Conservation (phyloP, 139 green algal genomes). For the Coelastrella sp. region DNA sequence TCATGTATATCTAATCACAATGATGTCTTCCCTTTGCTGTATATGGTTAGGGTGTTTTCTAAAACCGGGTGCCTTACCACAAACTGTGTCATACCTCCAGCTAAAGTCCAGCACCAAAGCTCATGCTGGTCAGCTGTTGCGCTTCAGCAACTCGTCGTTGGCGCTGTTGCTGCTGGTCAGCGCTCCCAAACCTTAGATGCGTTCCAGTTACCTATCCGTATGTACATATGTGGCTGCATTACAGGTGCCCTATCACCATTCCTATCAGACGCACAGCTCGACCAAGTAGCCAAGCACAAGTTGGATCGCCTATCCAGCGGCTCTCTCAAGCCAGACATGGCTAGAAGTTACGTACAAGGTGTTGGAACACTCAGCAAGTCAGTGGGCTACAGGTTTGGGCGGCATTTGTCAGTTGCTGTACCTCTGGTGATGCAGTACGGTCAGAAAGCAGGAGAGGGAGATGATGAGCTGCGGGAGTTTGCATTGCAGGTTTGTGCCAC, state of each 20-base stretch:
- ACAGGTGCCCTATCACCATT: conserved; percentile 74
- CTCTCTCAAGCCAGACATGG: conserved; percentile 69
- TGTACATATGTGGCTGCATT: too few relatives aligned
- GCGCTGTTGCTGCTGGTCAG: too few relatives aligned
- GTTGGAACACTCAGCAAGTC: conserved; percentile 81
- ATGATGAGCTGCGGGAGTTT: conserved; percentile 91
- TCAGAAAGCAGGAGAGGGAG: conserved; percentile 68
- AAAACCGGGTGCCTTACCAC: too few relatives aligned
- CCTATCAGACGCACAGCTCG: conserved; percentile 74
- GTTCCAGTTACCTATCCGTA: too few relatives aligned
- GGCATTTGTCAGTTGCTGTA: conserved; percentile 71
- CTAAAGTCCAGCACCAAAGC: too few relatives aligned
- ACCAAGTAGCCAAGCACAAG: conserved; percentile 60
- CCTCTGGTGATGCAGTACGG: conserved; percentile 79
- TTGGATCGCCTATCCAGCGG: conserved; percentile 67
- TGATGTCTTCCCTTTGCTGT: too few relatives aligned
- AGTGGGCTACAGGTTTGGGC: conserved; percentile 73
- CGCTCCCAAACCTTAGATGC: too few relatives aligned
- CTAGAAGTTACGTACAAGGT: conserved; percentile 81
- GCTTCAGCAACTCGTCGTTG: too few relatives aligned
- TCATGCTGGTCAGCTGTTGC: too few relatives aligned
- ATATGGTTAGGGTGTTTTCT: too few relatives aligned
- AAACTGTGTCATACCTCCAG: too few relatives aligned
- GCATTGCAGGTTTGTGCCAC: conserved; percentile 83
- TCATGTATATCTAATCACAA: too few relatives aligned